Percentiles rank a stretch among this genome's conserved stretches.
Evolutionary conservation across 345 rosid species (phyloP).

Genomic region (Bretschneidera sinensis): DNA sequence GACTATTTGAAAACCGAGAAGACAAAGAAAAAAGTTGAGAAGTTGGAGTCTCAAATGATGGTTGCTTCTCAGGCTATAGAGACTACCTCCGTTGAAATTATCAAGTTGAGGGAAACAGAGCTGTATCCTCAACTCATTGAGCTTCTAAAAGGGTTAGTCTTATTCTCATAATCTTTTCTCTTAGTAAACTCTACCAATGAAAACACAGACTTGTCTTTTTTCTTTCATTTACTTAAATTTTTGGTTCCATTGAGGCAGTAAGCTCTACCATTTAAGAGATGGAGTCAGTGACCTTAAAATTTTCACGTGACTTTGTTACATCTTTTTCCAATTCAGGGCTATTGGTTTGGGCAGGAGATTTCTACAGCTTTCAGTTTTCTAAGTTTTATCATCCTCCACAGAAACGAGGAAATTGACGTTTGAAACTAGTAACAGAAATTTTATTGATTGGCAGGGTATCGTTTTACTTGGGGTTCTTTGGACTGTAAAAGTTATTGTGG

Average conservation of each 20-base stretch:
- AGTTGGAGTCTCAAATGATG: constrained; percentile 75
- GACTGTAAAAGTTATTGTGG: too few species aligned
- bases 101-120: constrained; percentile 73
- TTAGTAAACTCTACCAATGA: too few species aligned
- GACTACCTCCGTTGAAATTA: constrained; percentile 72
- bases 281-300: too few species aligned
- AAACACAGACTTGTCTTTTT: not conserved
- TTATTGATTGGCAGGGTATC: not conserved
- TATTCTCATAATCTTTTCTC: not conserved
- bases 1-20: constrained; percentile 79
- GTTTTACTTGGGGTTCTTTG: too few species aligned
- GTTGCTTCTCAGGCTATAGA: constrained; percentile 83
- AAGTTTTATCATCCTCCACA: too few species aligned
- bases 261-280: too few species aligned
- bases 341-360: not conserved
- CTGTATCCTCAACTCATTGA: constrained; percentile 88
- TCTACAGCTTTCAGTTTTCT: too few species aligned
- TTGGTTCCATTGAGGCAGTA: too few species aligned
- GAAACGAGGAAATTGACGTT: too few species aligned
- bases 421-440: too few species aligned
- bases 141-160: constrained; percentile 77
- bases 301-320: too few species aligned
- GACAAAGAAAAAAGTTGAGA: constrained; percentile 79
- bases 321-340: too few species aligned
- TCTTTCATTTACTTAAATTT: not conserved